These are phyloP conservation scores for Malassezia caprae DNA, from an alignment of 1,284 basidiomycete species.

Conservation along the genomic window DNA sequence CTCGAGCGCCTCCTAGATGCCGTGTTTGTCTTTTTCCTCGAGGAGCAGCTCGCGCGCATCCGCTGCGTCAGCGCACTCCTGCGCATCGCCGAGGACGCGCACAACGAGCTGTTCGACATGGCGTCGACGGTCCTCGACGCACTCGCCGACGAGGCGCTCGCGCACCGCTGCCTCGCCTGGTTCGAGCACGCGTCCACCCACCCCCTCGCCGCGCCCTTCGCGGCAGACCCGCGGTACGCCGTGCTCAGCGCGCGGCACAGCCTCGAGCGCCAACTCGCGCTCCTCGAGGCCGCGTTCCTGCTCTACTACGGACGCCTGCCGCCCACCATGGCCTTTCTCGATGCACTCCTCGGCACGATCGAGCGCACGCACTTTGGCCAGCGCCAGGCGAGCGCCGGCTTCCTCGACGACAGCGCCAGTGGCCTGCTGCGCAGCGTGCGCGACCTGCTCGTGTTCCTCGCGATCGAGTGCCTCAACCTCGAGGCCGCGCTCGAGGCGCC, in stretches of 20 bases:
- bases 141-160: slow-evolving; percentile 59
- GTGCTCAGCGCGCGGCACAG: slow-evolving; percentile 69
- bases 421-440: slow-evolving; percentile 61
- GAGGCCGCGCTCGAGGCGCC: slow-evolving; percentile 60
- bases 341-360: slow-evolving; percentile 58
- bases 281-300: slow-evolving; percentile 75
- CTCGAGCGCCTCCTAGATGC: slow-evolving; percentile 55
- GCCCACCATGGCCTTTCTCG: slow-evolving; percentile 58
- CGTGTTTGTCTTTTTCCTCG: slow-evolving; percentile 68
- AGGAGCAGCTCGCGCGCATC: slow-evolving; percentile 62
- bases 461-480: slow-evolving; percentile 67
- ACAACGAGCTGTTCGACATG: slow-evolving; percentile 55
- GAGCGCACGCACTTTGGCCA: slow-evolving; percentile 62
- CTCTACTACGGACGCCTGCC: slow-evolving; percentile 67
- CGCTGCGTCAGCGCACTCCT: slow-evolving; percentile 50
- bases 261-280: slow-evolving; percentile 63
- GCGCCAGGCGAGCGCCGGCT: slow-evolving; percentile 58
- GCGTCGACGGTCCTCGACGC: slow-evolving; percentile 56
- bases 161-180: slow-evolving; percentile 55
- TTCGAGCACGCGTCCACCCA: slow-evolving; percentile 50
- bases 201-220: slow-evolving; percentile 54
- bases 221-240: slow-evolving; percentile 57
- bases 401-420: slow-evolving; percentile 60
- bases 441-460: slow-evolving; percentile 65
- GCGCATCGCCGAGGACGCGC: slow-evolving; percentile 57